Evolutionary conservation across 2,329 filamentous ascomycete species (phyloP), one percentile per base, ranked within the genome.

Genomic region (Chrysoporthe austroafricana): DNA sequence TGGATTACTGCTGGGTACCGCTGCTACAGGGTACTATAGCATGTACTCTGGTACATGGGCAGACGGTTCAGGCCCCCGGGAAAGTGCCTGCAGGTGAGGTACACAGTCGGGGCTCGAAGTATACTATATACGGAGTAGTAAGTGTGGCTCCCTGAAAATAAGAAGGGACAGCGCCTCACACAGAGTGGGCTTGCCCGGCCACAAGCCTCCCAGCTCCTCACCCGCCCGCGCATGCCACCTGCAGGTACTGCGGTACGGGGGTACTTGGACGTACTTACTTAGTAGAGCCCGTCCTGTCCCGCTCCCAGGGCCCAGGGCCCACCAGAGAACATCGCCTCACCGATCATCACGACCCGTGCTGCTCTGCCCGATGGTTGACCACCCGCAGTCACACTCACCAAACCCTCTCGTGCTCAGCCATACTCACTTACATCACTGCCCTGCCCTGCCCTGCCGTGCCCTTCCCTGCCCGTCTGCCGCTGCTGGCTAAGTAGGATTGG

Each of bases 161-260:
- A 32, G n/a, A 34, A 21, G 11, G 11, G n/a, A 34, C 56, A 36
- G 34, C 56, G 36, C 56, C 56, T 58, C 32, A 42, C 34, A 58
- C 16, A 58, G 14, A 42, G 50, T 54, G 50, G 50, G 26, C 50
- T 54, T 54, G 50, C 18, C 56, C 16, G 21, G 36, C 11, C 56
- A 58, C 56, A 58, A 58, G 56, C 56, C 56, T 58, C n/a, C 50
- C 26, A 26, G 26, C 26, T 52, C 18, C 48, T 26, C 48, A 46
- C 48, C 14, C 50, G 4, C 50, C 50, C 50, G 26, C 50, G 16
- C 50, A 54, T 54, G 50, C 50, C 7, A 58, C 56, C 56, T 58
- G 56, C 56, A 58, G 56, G 56, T 58, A 58, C 56, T 42, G 7
- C 32, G 26, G 5, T 36, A 57, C 54, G 14, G n/a, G 0, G 50